Base-by-base conservation (phyloP, 2,329 filamentous ascomycete genomes). In the Lithohypha guttulata region DNA sequence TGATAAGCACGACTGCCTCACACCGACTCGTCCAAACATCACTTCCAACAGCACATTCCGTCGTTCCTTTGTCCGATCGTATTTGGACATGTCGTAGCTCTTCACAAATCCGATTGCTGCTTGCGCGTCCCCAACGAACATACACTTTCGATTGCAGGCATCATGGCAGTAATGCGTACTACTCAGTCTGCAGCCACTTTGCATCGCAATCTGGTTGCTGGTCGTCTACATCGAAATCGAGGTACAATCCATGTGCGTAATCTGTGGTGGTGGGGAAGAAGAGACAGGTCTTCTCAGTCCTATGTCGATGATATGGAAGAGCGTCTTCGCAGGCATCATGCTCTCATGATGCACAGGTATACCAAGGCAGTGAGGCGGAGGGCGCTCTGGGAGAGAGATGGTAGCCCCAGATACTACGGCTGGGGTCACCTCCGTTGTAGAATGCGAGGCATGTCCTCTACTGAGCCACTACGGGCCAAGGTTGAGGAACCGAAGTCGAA, bases 261-360 rank as follows among this genome's bases (percentile, higher is more conserved):
- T 9, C 37, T 52, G 23, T 52, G 50, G 50, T 53, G 50, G 50
- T 53, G 49, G 49, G 34, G 40, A 13, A 30, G 26, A 18, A 42
- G 43, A 8, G 39, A 45, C 8, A 34, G 26, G 23, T 35, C 42
- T 13, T 42, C 21, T 19, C 39, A 38, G 17, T 14, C 39, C n/a
- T 25, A 39, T 4, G 44, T 49, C n/a, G 48, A 51, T 9, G 34
- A 41, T 19, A 30, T 47, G 15, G 45, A 51, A 32, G 46, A 50
- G 27, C 42, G 44, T 18, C 23, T 43, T 18, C 41, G 45, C 23
- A 42, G 48, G 30, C 42, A 50, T 21, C 41, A 53, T 18, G 47
- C 42, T 30, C 30, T 49, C 15, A 45, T 51, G 41, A 51, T 42
- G 28, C 41, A 48, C 17, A 46, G 48, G 44, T 50, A 50, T 38